Base-by-base conservation (phyloP, 2,329 filamentous ascomycete species). In the Huntiella decipiens region DNA sequence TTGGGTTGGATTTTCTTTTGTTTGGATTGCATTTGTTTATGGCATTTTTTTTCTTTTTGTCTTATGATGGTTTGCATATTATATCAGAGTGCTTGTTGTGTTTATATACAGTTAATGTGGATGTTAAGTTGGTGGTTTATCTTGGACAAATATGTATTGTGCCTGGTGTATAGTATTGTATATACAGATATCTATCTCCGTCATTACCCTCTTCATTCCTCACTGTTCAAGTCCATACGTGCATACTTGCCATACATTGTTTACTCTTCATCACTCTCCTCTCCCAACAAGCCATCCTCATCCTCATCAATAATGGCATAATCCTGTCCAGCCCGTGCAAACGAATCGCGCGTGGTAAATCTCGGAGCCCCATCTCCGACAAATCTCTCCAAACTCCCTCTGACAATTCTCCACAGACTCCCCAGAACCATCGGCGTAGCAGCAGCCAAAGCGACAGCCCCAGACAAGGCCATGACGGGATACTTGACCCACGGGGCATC, bases 261-360 rank as follows among this genome's bases (percentile, higher is more conserved):
- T 36, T 53, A 82, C 51, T 95, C 88, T 57, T 95, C 86, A 53
- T 95, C 88, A 53, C 85, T 86, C 50, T 93, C 87, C 54, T 95
- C 88, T 1, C 91, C 91, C 33, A 98, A 64, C 53, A 98, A 65
- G 66, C 96, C 88, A 42, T 88, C 88, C 60, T 96, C 91, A 58
- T 96, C 91, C 43, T 91, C 82, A 55, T 93, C 86, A 44, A 94
- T 85, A 55, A 80, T 72, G 12, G 79, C 75, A 60, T 96, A 96
- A 60, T 94, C 84, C n/a, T 82, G 79, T 47, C 83, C 73, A 1
- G 84, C 81, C 47, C 86, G 74, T 4, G 86, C 82, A 63, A 98
- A 98, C 51, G 83, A 88, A 56, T 83, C 82, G 49, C 92, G 70
- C 43, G 83, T 93, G 12, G 86, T 91, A 59, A 92, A 98, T 47